Base-by-base conservation (phyloP, 768 basidiomycete species). In the Pholiota conissans region DNA sequence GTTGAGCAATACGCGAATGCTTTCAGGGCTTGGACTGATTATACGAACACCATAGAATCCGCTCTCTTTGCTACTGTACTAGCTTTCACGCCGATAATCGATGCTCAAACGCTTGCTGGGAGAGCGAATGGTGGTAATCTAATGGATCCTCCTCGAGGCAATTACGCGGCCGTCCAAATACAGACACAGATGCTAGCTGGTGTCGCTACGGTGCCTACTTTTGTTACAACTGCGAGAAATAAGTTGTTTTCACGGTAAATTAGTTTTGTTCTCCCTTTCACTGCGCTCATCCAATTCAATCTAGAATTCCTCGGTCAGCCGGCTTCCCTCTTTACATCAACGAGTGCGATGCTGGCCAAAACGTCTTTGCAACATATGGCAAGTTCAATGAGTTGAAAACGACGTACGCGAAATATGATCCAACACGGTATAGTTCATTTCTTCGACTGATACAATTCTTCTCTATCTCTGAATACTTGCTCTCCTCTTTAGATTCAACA, bases 391-490 rank as follows among this genome's bases (percentile, higher is more conserved):
- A 73, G 39, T 56, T 80, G 61, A 72, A 69, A 50, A 47, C 59
- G 10, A 75, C 73, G 0, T 78, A 79, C 58, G 64, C 65, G 8
- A 80, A 79, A 59, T 80, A 80, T 53, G 78, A 80, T 61, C 77
- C 77, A 26, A 72, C 67, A 3, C 63, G 76, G 77, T 76, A 53
- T 28, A 20, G 2, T 34, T n/a, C n/a, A n/a, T 37, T 16, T 32
- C 7, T 32, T 32, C 30, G n/a, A n/a, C 30, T 32, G 30, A 6
- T 32, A 13, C 13, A 16, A 54, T 14, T 7, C 18, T 50, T 49
- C 16, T 10, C 5, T 27, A 26, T 14, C 18, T n/a, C 52, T 56
- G 26, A 58, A 14, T 11, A 16, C 30, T 22, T 28, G 39, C 5
- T 3, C 37, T 42, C n/a, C 56, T 16, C 30, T 55, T n/a, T 48